A percentile compares a stretch with the other conserved stretches of the same genome.
Conservation (phyloP, 495 filamentous ascomycete species). For the Penicillium roqueforti region DNA sequence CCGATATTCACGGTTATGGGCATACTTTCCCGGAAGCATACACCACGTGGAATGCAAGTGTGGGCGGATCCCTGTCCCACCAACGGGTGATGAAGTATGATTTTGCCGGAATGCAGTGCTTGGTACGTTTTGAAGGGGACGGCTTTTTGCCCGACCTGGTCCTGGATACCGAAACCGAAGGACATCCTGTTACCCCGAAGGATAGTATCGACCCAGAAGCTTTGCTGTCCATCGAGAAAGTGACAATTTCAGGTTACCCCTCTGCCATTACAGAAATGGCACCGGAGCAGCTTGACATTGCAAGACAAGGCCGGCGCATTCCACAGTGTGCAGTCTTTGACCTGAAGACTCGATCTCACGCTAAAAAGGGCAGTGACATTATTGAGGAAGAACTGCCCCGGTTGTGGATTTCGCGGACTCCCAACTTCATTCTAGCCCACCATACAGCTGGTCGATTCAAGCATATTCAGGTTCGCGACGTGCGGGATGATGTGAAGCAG, state of each 20-base stretch:
- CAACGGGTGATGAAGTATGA: conserved; percentile 58
- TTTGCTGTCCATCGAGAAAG: conserved; percentile 2
- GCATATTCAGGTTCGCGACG: conserved; percentile 45
- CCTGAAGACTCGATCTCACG: conserved; percentile 57
- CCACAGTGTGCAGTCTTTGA: conserved; percentile 56
- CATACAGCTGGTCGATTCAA: conserved; percentile 52
- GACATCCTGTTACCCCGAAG: not conserved
- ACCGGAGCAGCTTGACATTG: conserved; percentile 1
- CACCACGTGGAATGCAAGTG: conserved; percentile 52
- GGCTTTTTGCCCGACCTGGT: conserved; percentile 45
- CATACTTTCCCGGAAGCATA: conserved; percentile 62
- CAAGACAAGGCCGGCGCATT: conserved; percentile 7
- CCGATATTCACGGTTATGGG: conserved; percentile 53
- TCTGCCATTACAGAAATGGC: not conserved
- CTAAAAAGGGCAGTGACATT: conserved; percentile 29
- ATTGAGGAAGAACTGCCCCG: conserved; percentile 48
- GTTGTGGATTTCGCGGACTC: conserved; percentile 59
- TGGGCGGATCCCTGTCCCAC: conserved; percentile 53
- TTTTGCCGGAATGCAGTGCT: conserved; percentile 50
- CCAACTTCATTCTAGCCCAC: conserved; percentile 58
- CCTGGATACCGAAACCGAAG: not conserved
- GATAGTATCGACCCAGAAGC: conserved; percentile 5
- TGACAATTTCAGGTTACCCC: not conserved
- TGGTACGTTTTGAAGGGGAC: conserved; percentile 61
- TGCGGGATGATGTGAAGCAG: conserved; percentile 38